Conservation (phyloP, 768 basidiomycete species). For the Sarcodon sp. region DNA sequence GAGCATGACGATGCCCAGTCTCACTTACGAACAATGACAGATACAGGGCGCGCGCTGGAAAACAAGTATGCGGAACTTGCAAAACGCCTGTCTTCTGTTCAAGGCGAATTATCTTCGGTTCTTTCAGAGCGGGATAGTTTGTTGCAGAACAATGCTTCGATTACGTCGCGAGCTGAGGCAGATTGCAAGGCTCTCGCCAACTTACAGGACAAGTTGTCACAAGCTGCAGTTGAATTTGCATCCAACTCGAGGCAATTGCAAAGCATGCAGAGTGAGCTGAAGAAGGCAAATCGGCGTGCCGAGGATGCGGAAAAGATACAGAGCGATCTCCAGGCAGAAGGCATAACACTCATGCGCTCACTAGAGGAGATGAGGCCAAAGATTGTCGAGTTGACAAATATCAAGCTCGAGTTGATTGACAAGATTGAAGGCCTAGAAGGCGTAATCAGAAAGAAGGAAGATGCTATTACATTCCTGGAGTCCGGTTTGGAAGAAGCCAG, state of each 20-base stretch:
- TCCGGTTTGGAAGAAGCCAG: conserved; percentile 39
- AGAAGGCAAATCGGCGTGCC: conserved; percentile 48
- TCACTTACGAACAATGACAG: conserved; percentile 26
- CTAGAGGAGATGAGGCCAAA: conserved; percentile 80
- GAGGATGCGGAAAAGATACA: conserved; percentile 66
- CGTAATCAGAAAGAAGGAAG: conserved; percentile 40
- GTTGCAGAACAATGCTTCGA: conserved; percentile 10
- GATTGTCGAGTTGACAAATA: conserved; percentile 67
- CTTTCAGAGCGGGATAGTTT: conserved; percentile 36
- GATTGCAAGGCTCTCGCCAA: conserved; percentile 33
- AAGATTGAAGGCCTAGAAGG: conserved; percentile 44
- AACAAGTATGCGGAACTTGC: conserved; percentile 34
- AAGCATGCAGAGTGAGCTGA: conserved; percentile 52
- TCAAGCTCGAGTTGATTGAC: conserved; percentile 57
- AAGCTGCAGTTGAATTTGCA: conserved; percentile 40
- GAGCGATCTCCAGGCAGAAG: conserved; percentile 64
- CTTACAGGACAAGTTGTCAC: conserved; percentile 46
- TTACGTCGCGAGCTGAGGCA: conserved; percentile 25
- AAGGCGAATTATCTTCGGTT: conserved; percentile 34
- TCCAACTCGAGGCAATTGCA: conserved; percentile 44
- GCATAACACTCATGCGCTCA: conserved; percentile 65
- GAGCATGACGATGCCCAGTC: conserved; percentile 47
- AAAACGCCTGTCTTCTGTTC: conserved; percentile 26
- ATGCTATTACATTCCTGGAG: conserved; percentile 49
- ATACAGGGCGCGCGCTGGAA: conserved; percentile 34